Conservation (phyloP, 768 basidiomycete species). For the Mycena olivaceomarginata region DNA sequence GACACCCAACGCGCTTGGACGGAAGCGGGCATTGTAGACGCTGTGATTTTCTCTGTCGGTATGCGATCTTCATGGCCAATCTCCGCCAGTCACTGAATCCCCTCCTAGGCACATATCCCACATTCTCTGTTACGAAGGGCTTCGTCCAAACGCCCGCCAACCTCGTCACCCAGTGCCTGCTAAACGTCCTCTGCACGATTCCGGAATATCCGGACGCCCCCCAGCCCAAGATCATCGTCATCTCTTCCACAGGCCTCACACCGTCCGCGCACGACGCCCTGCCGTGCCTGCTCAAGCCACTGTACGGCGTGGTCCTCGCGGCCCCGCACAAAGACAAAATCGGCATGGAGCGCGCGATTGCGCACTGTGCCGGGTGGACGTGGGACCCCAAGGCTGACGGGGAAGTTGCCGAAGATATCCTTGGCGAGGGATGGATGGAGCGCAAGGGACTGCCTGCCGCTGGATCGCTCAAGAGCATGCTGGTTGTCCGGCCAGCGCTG, state of each 20-base stretch:
- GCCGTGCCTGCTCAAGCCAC: constrained; percentile 67
- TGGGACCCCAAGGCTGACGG: constrained; percentile 64
- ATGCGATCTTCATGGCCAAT: constrained; percentile 34
- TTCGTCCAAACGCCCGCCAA: constrained; percentile 66
- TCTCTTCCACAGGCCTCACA: constrained; percentile 74
- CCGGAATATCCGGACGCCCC: constrained; percentile 57
- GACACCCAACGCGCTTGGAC: constrained; percentile 50
- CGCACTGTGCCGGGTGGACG: constrained; percentile 68
- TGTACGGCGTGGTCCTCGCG: constrained; percentile 67
- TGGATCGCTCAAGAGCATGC: constrained; percentile 59
- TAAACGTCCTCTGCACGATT: constrained; percentile 74
- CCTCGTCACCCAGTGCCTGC: constrained; percentile 74
- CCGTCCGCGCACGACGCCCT: constrained; percentile 63
- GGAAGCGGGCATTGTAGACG: constrained; percentile 60
- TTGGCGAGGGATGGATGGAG: constrained; percentile 54
- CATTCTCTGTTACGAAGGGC: constrained; percentile 59
- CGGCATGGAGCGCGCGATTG: constrained; percentile 71
- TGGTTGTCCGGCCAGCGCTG: constrained; percentile 72
- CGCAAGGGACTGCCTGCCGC: constrained; percentile 52
- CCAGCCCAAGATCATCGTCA: constrained; percentile 69
- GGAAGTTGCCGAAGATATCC: constrained; percentile 66
- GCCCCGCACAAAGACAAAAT: constrained; percentile 78
- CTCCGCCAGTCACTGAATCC: background rate
- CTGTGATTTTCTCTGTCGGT: constrained; percentile 70
- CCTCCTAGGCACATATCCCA: background rate